These are phyloP conservation scores for Emergomyces africanus DNA, from an alignment of 2,329 filamentous ascomycete species.

Conservation along the genomic window DNA sequence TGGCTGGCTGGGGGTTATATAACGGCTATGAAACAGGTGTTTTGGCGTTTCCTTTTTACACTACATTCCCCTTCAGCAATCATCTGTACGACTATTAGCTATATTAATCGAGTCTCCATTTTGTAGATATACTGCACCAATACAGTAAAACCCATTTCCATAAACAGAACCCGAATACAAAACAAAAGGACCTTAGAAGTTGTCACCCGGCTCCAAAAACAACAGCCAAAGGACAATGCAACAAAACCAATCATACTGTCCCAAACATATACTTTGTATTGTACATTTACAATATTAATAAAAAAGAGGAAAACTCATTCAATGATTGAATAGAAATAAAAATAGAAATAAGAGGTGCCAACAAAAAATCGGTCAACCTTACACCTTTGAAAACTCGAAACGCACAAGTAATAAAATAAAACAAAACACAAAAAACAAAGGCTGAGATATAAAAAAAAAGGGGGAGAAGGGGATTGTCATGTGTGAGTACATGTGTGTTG, in stretches of 20 bases:
- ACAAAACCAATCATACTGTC: background rate
- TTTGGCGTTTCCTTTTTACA: background rate
- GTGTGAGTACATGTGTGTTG: background rate
- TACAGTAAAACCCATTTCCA: background rate
- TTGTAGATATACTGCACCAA: background rate
- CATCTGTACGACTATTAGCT: background rate
- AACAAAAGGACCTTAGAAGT: background rate
- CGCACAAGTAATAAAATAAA: background rate
- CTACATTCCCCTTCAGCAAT: background rate
- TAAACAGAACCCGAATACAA: background rate
- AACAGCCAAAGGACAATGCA: background rate
- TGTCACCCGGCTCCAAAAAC: too few species aligned
- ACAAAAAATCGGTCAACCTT: background rate
- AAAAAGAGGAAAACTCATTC: background rate
- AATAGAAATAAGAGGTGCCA: background rate
- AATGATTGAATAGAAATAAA: background rate
- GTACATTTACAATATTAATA: background rate
- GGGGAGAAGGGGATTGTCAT: too few species aligned
- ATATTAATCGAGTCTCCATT: background rate
- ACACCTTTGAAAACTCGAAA: background rate
- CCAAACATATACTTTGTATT: background rate
- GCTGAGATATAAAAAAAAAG: background rate
- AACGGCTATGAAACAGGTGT: too few species aligned
- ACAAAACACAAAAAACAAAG: background rate
- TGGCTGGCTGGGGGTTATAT: background rate